phyloP scores from a whole-genome alignment of 1,284 basidiomycete genomes.

The Singerocomus inundabilis region DNA sequence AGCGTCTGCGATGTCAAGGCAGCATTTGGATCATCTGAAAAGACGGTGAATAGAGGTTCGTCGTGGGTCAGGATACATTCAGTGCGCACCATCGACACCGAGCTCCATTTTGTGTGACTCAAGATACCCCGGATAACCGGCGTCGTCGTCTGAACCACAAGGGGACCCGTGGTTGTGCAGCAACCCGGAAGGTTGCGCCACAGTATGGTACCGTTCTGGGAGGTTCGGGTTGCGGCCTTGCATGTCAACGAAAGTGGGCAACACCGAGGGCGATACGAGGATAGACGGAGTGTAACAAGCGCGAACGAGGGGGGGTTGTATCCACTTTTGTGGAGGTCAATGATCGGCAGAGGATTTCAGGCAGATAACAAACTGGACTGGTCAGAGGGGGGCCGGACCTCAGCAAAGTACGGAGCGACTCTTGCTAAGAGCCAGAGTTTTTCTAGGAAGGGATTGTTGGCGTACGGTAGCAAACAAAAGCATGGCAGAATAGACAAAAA shows the following conservation, averaged over 20 bases:
- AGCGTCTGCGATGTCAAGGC: constrained; percentile 71
- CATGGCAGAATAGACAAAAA: constrained; percentile 33
- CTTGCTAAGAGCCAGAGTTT: constrained; percentile 23
- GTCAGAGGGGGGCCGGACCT: constrained; percentile 10
- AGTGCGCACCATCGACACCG: constrained; percentile 42
- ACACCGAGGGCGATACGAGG: constrained; percentile 4
- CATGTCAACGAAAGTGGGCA: constrained; percentile 23
- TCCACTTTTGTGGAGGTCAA: constrained; percentile 20
- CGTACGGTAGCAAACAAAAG: constrained; percentile 32
- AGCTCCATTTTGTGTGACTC: constrained; percentile 40
- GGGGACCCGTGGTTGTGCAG: constrained; percentile 43
- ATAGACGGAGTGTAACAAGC: constrained; percentile 7
- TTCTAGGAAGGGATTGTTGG: constrained; percentile 30
- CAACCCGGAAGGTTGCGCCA: constrained; percentile 29
- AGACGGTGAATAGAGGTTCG: constrained; percentile 13
- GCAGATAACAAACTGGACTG: constrained; percentile 31
- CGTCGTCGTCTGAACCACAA: constrained; percentile 51
- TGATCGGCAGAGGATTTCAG: constrained; percentile 29
- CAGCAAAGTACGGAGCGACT: constrained; percentile 13
- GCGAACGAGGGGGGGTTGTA: constrained; percentile 5
- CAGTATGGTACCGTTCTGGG: constrained; percentile 17
- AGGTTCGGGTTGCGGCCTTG: constrained; percentile 24
- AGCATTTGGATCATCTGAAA: constrained; percentile 47
- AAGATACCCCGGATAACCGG: constrained; percentile 30
- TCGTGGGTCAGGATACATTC: constrained; percentile 7